Conservation (phyloP, 257 asterid species). For the Ocimum tenuiflorum region DNA sequence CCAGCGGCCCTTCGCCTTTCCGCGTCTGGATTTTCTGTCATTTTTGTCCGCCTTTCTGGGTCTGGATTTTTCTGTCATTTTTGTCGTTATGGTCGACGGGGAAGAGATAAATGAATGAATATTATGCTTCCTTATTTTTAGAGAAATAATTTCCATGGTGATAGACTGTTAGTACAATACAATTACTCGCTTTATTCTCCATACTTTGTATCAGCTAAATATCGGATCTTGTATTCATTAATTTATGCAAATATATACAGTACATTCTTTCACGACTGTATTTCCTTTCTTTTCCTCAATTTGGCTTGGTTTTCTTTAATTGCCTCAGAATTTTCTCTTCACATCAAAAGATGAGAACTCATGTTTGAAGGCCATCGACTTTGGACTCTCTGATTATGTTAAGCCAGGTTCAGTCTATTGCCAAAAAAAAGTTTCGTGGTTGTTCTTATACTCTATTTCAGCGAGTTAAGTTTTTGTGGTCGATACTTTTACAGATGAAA, state of each 20-base stretch:
- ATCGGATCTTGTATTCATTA: not conserved
- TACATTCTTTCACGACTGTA: not conserved
- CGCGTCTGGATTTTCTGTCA: too few relatives aligned
- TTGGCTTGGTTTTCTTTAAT: conserved; percentile 5
- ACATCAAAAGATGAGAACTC: conserved; percentile 67
- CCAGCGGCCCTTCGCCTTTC: too few relatives aligned
- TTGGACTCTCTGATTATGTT: conserved; percentile 87
- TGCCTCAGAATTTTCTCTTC: conserved; percentile 73
- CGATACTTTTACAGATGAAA: conserved; percentile 46
- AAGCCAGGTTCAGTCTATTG: conserved; percentile 60
- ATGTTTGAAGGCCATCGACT: conserved; percentile 78
- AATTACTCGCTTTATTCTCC: not conserved
- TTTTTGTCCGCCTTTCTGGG: too few relatives aligned
- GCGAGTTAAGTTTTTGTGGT: conserved; percentile 5
- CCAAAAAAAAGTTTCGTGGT: not conserved
- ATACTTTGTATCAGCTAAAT: not conserved
- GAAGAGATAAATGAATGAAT: too few relatives aligned
- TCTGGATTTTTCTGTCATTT: too few relatives aligned
- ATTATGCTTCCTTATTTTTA: not conserved
- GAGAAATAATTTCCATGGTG: not conserved
- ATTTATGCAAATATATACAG: not conserved
- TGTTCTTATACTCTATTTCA: not conserved
- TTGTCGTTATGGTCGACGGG: too few relatives aligned
- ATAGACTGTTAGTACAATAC: not conserved
- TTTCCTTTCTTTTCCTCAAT: not conserved